Conservation (phyloP, 192 early-diverging fungal species). For the Fimicolochytrium jonesii region DNA sequence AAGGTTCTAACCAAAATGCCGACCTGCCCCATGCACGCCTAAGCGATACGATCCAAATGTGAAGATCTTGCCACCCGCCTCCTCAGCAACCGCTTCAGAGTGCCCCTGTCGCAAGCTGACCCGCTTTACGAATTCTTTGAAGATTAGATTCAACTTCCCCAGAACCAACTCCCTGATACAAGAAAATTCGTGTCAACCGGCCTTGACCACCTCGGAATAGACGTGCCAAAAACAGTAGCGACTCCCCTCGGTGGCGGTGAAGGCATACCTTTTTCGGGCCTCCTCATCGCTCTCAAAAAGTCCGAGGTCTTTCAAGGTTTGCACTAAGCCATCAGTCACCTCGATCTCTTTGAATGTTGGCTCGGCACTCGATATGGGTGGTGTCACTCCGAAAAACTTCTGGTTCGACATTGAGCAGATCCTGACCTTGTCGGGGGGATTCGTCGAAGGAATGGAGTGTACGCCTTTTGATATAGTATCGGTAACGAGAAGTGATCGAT, state of each 20-base stretch:
- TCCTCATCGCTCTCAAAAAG: slow-evolving; percentile 88
- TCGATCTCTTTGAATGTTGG: slow-evolving; percentile 67
- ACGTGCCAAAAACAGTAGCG: not conserved
- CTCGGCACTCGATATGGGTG: slow-evolving; percentile 59
- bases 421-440: not conserved
- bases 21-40: slow-evolving; percentile 88
- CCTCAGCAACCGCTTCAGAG: slow-evolving; percentile 76
- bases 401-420: slow-evolving; percentile 7
- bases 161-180: slow-evolving; percentile 73
- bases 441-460: too few species aligned
- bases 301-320: slow-evolving; percentile 66
- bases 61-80: slow-evolving; percentile 93
- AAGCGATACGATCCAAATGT: slow-evolving; percentile 95
- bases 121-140: slow-evolving; percentile 89
- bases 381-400: slow-evolving; percentile 65
- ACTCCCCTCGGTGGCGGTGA: not conserved
- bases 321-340: slow-evolving; percentile 65
- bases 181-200: not conserved
- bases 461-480: too few species aligned
- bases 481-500: too few species aligned
- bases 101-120: slow-evolving; percentile 69
- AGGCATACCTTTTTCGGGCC: slow-evolving; percentile 67
- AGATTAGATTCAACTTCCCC: slow-evolving; percentile 78
- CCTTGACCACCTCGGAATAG: not conserved
- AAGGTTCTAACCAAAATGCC: not conserved